Conservation (phyloP, 305 asterid genomes). For the Fraxinus baroniana region DNA sequence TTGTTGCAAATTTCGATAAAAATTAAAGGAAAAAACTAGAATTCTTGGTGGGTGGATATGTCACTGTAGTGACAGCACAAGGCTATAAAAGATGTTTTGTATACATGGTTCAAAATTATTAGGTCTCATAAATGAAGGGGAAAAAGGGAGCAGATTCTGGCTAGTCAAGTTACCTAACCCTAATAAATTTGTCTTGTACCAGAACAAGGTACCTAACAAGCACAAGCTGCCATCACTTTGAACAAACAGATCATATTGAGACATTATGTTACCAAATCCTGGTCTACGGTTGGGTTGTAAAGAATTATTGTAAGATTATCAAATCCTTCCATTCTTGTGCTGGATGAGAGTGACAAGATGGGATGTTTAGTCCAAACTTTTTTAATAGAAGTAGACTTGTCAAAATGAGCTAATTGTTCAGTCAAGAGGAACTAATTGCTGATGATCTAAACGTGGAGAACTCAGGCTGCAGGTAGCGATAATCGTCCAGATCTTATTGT, state of each 20-base stretch:
- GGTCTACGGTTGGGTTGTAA: not conserved
- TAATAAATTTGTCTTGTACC: not conserved
- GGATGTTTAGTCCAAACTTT: not conserved
- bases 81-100: not conserved
- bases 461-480: not conserved
- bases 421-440: not conserved
- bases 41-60: not conserved
- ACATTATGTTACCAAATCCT: not conserved
- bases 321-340: not conserved
- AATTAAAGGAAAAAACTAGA: not conserved
- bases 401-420: not conserved
- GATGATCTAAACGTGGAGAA: not conserved
- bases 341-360: not conserved
- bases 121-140: not conserved
- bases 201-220: not conserved
- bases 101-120: not conserved
- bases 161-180: not conserved
- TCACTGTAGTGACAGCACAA: not conserved
- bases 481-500: not conserved
- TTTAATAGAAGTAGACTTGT: not conserved
- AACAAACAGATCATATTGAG: not conserved
- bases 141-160: not conserved
- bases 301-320: not conserved
- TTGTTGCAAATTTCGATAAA: not conserved
- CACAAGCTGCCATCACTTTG: not conserved